Evolutionary conservation across 139 green algal genomes (phyloP), one percentile per base, ranked within the genome.

Genomic region (Chlorella vulgaris): DNA sequence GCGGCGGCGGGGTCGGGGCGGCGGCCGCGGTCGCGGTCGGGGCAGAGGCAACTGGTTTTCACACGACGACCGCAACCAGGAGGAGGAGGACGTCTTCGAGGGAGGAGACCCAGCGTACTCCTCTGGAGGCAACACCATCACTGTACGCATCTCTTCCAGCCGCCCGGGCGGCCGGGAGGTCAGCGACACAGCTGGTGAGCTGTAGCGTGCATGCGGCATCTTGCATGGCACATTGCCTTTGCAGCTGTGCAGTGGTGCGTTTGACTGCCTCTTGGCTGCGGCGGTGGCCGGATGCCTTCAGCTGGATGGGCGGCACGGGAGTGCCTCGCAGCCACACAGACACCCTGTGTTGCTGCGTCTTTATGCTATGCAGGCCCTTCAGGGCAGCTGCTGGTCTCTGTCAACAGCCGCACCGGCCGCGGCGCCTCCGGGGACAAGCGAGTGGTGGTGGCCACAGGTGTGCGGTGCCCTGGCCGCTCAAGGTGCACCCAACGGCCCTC

Each of bases 401-500:
- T 78, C 15, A 67, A 78, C 50, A 63, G 10, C 69, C n/a, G n/a
- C n/a, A 43, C n/a, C 40, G 68, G 68, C 68, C n/a, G 71, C 35
- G 13, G 63, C 63, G 33, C 31, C 33, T 4, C 31, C 31, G 35
- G 71, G 50, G 60, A 66, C 29, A 58, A 78, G 71, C 71, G 71
- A 5, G 51, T 67, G 33, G 71, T 78, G 51, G 71, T 78, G 22
- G 71, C 67, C 33, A 38, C 51, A 35, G 71, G 71, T 78, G 71
- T 19, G 70, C 0, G 2, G 13, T 1, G 8, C 36, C 4, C 15
- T 19, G 6, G 7, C 31, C 26, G 62, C 62, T 3, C 13, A 4
- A 3, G 4, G 6, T 69, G 5, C 13, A 10, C 13, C 13, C 31
- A 29, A 28, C 15, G 29, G 29, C 62, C 10, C 31, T 24, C 13